A percentile compares a stretch with the other conserved stretches of the same genome.
Evolutionary conservation across 495 filamentous ascomycete genomes (phyloP).

Genomic region (Aspergillus baeticus): DNA sequence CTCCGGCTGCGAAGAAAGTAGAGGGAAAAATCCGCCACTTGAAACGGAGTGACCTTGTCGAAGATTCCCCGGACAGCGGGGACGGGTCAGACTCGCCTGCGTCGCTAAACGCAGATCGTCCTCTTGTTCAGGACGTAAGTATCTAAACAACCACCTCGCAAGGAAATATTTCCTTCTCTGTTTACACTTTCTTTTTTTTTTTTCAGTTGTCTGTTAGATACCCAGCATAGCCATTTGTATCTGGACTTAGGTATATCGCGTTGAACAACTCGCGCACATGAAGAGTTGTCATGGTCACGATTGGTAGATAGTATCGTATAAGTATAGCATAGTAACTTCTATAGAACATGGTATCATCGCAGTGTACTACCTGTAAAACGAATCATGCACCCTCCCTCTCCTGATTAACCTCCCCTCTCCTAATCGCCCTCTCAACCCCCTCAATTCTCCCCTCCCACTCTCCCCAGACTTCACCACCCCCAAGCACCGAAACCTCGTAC

Average conservation of each 20-base stretch:
- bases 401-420: constrained; percentile 52
- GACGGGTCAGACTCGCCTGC: constrained; percentile 31
- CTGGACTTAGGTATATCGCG: not conserved
- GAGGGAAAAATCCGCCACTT: constrained; percentile 17
- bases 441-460: constrained; percentile 70
- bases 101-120: not conserved
- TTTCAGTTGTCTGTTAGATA: constrained; percentile 7
- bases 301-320: not conserved
- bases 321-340: not conserved
- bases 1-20: constrained; percentile 3
- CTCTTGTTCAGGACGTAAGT: not conserved
- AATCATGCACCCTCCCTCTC: constrained; percentile 15
- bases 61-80: constrained; percentile 39
- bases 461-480: constrained; percentile 68
- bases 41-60: constrained; percentile 24
- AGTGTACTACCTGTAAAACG: not conserved
- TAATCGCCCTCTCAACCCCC: constrained; percentile 63
- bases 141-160: not conserved
- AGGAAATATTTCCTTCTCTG: not conserved
- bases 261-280: constrained; percentile 2
- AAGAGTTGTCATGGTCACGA: not conserved
- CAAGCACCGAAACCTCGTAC: constrained; percentile 73
- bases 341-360: not conserved
- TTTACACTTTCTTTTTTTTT: not conserved
- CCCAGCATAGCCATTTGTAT: constrained; percentile 11